These are phyloP conservation scores for Fusarium caatingaense DNA, from an alignment of 2,329 filamentous ascomycete species.

Conservation along the genomic window DNA sequence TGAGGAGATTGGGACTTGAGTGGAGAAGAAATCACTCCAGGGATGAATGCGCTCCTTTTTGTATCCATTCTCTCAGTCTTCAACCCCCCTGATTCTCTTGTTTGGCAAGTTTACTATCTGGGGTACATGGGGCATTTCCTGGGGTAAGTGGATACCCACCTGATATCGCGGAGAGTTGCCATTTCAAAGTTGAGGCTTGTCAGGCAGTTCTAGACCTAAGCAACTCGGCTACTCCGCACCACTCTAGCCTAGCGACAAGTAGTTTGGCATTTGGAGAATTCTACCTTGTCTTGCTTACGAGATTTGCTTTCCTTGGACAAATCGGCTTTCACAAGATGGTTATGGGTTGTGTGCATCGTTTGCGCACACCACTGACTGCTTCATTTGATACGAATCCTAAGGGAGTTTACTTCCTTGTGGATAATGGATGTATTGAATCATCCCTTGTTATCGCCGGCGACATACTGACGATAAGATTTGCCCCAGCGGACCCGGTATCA, in stretches of 20 bases:
- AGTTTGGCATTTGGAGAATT: too few relatives aligned
- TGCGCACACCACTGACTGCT: neutral
- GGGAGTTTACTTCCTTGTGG: too few relatives aligned
- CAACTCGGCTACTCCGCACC: accelerated
- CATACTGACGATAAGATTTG: neutral
- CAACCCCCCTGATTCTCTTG: neutral
- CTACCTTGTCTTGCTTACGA: neutral
- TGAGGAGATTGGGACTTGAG: neutral
- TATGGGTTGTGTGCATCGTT: accelerated
- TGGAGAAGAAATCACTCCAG: neutral
- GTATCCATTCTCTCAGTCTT: neutral
- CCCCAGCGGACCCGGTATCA: neutral
- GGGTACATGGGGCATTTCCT: neutral
- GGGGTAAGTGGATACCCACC: neutral
- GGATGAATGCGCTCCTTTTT: neutral
- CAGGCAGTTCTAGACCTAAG: neutral
- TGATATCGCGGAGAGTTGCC: neutral
- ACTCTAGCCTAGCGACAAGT: accelerated
- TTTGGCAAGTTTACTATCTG: neutral
- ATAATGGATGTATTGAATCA: too few relatives aligned
- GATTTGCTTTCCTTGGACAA: too few relatives aligned
- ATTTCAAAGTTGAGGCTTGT: neutral
- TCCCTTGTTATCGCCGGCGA: neutral
- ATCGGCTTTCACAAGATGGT: neutral
- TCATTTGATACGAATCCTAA: too few relatives aligned